Evolutionary conservation across 768 basidiomycete genomes (phyloP), one percentile per base, ranked within the genome.

Genomic region (Daedaleopsis sinensis): DNA sequence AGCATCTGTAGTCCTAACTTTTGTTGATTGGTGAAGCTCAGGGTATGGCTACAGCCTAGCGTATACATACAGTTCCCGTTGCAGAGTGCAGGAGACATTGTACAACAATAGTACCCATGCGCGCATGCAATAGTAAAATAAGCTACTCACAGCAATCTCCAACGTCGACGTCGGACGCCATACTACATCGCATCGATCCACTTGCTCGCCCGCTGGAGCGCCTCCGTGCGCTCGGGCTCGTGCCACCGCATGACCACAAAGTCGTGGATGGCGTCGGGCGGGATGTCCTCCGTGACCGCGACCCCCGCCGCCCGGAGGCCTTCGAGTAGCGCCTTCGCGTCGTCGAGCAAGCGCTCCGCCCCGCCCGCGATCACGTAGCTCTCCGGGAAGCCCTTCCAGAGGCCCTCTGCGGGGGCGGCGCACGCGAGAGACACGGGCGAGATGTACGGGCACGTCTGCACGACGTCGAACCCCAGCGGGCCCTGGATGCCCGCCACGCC

Each of bases 361-460:
- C 65, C 73, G 21, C 73, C 73, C 27, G 61, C 65, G 18, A 68
- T 60, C 48, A 79, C 65, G 66, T 70, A 70, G n/a, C 71, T 74
- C 62, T 68, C 69, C 50, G 76, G 73, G 55, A 73, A 76, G 50
- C 72, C 76, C 52, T 52, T 51, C 58, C 68, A 74, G 7, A 65
- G 60, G 8, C 64, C 59, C 23, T 42, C 58, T 1, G 21, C 36
- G 15, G 61, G 35, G 27, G 21, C 36, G 15, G 61, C 38, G 27
- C 55, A 27, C 44, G 60, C 27, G 11, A 47, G 49, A 19, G 71
- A 67, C 15, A 52, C 55, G 24, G 65, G 62, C 38, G 66, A 61
- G 19, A 71, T 32, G 37, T 64, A 68, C 16, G 57, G 49, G 24
- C 69, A 61, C 12, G 55, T 60, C 50, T 52, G 37, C 27, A 39